phyloP scores from a whole-genome alignment of 1,284 basidiomycete genomes.

The Marasmius sp. region DNA sequence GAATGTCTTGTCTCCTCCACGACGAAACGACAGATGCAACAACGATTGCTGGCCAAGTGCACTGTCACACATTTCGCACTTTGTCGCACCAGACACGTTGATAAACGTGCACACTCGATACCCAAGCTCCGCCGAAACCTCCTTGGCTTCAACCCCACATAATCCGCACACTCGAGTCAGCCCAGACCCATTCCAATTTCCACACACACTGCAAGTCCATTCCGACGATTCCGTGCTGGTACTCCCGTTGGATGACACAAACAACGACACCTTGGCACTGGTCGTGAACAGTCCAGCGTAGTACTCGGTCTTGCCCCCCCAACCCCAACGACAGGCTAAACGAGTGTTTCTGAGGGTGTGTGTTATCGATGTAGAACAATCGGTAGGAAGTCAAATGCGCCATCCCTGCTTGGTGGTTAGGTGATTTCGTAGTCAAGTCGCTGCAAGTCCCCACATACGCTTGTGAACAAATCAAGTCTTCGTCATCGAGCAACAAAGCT shows the following conservation, averaged over 20 bases:
- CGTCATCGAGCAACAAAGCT: no score
- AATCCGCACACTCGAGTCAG: slow-evolving; percentile 69
- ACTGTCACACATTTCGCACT: slow-evolving; percentile 90
- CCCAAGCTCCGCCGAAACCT: slow-evolving; percentile 38
- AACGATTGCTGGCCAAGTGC: slow-evolving; percentile 36
- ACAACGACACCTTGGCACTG: slow-evolving; percentile 86
- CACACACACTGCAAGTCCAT: slow-evolving; percentile 90
- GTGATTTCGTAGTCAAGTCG: no score
- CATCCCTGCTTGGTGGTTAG: no score
- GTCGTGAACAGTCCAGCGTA: slow-evolving; percentile 93
- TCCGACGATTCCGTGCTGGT: slow-evolving; percentile 27
- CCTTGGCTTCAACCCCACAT: slow-evolving; percentile 55
- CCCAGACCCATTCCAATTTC: slow-evolving; percentile 74
- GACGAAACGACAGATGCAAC: slow-evolving; percentile 85
- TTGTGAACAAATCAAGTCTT: no score
- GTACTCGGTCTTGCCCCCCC: no score
- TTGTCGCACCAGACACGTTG: no score
- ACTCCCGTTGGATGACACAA: slow-evolving; percentile 55
- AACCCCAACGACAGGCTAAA: no score
- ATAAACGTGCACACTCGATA: no score
- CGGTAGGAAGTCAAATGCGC: no score
- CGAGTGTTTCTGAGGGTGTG: no score
- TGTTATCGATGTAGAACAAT: no score
- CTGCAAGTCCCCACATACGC: no score
- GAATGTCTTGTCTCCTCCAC: slow-evolving; percentile 85